Percentiles rank a stretch among this genome's conserved stretches.
Conservation (phyloP, 1,284 basidiomycete species). For the Puccinia horiana region DNA sequence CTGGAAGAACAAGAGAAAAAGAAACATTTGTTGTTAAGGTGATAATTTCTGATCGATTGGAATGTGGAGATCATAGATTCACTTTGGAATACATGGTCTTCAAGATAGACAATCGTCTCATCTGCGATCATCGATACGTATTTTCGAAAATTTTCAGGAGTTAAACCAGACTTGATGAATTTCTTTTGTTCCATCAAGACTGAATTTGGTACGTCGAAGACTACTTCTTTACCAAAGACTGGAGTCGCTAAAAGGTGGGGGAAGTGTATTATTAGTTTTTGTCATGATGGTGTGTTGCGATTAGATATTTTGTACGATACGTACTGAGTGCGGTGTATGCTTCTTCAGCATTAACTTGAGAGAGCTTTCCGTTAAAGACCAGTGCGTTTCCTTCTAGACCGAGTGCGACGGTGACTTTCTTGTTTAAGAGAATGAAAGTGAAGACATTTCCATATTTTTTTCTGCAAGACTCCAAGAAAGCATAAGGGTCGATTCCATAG, state of each 20-base stretch:
- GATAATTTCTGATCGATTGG: neutral
- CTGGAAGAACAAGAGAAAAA: constrained; percentile 14
- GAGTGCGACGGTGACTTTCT: constrained; percentile 85
- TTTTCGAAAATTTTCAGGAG: constrained; percentile 82
- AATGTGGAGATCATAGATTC: constrained; percentile 60
- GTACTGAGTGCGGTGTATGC: constrained; percentile 70
- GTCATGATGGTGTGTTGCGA: constrained; percentile 63
- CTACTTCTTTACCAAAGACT: constrained; percentile 90
- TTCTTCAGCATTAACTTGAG: constrained; percentile 90
- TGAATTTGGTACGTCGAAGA: constrained; percentile 95
- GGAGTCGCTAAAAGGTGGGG: constrained; percentile 55
- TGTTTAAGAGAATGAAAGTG: constrained; percentile 86
- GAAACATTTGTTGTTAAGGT: neutral
- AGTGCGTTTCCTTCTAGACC: constrained; percentile 93
- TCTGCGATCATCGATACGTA: constrained; percentile 89
- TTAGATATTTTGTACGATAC: constrained; percentile 74
- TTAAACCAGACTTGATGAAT: constrained; percentile 90
- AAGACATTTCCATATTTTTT: constrained; percentile 84
- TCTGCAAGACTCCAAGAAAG: constrained; percentile 72
- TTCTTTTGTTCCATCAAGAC: constrained; percentile 99
- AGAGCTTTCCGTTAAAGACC: constrained; percentile 87
- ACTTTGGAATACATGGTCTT: constrained; percentile 64
- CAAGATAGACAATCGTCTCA: constrained; percentile 65
- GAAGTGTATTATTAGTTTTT: neutral
- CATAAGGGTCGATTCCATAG: constrained; percentile 78